Evolutionary conservation across 164 flowering plant genomes (phyloP).

Genomic region (Euptelea pleiosperma): DNA sequence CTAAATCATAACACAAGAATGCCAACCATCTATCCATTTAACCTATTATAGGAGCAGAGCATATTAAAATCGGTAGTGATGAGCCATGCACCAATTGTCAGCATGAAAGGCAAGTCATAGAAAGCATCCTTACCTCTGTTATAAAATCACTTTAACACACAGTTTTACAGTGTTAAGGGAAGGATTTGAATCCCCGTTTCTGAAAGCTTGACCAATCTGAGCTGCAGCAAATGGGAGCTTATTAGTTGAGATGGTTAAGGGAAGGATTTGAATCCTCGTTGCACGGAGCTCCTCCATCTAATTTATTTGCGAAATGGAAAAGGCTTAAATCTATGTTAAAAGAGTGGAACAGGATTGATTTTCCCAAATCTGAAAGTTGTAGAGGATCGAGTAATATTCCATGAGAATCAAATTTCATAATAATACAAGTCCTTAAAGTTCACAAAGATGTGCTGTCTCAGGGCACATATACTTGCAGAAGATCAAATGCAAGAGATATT

Average conservation of each 20-base stretch:
- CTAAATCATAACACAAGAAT: constrained; percentile 29
- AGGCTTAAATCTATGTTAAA: too few species aligned
- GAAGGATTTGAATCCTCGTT: constrained; percentile 56
- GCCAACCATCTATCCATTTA: neutral
- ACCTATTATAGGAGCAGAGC: neutral
- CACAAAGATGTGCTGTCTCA: constrained; percentile 98
- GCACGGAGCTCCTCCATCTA: too few species aligned
- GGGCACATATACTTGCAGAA: constrained; percentile 92
- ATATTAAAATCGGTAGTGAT: too few species aligned
- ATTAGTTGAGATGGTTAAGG: constrained; percentile 19
- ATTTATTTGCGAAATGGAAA: too few species aligned
- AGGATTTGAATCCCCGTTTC: constrained; percentile 71
- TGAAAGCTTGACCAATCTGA: constrained; percentile 98
- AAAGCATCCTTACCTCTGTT: too few species aligned
- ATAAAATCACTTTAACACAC: too few species aligned
- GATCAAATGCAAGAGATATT: neutral
- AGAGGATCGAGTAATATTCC: too few species aligned
- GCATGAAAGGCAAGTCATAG: too few species aligned
- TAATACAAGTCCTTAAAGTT: constrained; percentile 92
- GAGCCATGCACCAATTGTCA: too few species aligned
- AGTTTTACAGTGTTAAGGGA: neutral
- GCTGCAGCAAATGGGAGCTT: constrained; percentile 99
- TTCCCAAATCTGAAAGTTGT: too few species aligned
- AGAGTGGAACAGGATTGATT: too few species aligned
- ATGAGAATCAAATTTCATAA: too few species aligned